Evolutionary conservation across 1,284 basidiomycete species (phyloP), one percentile per base, ranked within the genome.

Genomic region (Ustilago trichophora): DNA sequence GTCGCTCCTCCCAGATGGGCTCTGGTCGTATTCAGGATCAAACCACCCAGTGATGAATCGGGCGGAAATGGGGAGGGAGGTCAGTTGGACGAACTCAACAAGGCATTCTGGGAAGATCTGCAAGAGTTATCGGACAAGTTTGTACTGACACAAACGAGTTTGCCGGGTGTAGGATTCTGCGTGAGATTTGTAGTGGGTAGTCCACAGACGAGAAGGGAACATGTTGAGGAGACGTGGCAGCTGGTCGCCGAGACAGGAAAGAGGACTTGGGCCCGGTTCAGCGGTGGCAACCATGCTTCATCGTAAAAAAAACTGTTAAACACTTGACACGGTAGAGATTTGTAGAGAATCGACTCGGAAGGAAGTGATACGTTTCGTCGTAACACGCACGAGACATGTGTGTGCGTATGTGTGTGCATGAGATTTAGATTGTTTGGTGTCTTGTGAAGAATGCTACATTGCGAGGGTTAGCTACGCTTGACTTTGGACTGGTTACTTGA

Each of bases 91-190:
- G 34, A 44, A n/a, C 55, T 77, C 26, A 80, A 78, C 50, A 55
- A 37, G 16, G 32, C 29, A 9, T 76, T 75, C 37, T 69, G 66
- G 57, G 51, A 67, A 9, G 51, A 54, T 26, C 48, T 80, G 15
- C 53, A 70, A 19, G 43, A 34, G 11, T 45, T 48, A 41, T 41
- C 52, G 6, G 44, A 51, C 19, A 58, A 75, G 22, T 59, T 80
- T 19, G 53, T 77, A 0, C 40, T 80, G 12, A 80, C 77, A 6
- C 75, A 78, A 36, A 80, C 79, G 3, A 65, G 55, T 13, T 43
- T 80, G n/a, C 78, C 78, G 2, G 71, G 59, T 9, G 48, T 76
- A 0, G 78, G 77, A 12, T 72, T 70, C 45, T 78, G 77, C 33
- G 31, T 80, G 4, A 49, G 77, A 4, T 55, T 76, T 11, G 78